Evolutionary conservation across 2,329 filamentous ascomycete genomes (phyloP), one percentile per base, ranked within the genome.

Genomic region (Parascedosporium putredinis): DNA sequence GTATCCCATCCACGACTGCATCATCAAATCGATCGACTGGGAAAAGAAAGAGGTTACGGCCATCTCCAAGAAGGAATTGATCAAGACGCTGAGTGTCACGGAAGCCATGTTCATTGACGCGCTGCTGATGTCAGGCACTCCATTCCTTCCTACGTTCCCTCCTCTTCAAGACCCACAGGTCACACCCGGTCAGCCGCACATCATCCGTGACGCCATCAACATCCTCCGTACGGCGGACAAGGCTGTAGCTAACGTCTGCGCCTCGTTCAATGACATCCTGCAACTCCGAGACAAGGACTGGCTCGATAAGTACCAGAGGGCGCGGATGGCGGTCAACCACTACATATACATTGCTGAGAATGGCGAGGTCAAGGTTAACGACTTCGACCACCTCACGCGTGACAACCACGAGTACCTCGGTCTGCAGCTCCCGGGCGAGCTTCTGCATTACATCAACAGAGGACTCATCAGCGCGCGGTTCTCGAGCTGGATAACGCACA

Each of bases 381-480:
- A 90, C 57, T 77, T 74, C 50, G 84, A 87, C 6, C 75, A 80
- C 50, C 78, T 89, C 18, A 90, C 93, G 2, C 78, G 77, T 43
- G 90, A 97, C 62, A 83, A 93, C 56, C 87, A 94, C 61, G 84
- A 91, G 60, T 90, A 96, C 61, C 79, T 96, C 54, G 89, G 89
- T n/a, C 79, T 94, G 52, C 85, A 90, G 52, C 73, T 98, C 4
- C 89, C 93, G 0, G 82, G 89, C 36, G 93, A 98, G 66, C 73
- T 97, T 16, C 90, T 91, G 63, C 86, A 88, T 64, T 97, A 97
- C 64, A 74, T 96, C 46, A 89, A 88, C 52, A 83, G 79, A 47
- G 93, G 88, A 29, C 70, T 96, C 40, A 80, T 97, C 55, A 81
- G 87, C 24, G 75, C 88, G 22, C 81, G 87, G 45, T 74, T 95